These are phyloP conservation scores for Sarcodon aspratus DNA, from an alignment of 768 basidiomycete genomes.

Conservation along the genomic window DNA sequence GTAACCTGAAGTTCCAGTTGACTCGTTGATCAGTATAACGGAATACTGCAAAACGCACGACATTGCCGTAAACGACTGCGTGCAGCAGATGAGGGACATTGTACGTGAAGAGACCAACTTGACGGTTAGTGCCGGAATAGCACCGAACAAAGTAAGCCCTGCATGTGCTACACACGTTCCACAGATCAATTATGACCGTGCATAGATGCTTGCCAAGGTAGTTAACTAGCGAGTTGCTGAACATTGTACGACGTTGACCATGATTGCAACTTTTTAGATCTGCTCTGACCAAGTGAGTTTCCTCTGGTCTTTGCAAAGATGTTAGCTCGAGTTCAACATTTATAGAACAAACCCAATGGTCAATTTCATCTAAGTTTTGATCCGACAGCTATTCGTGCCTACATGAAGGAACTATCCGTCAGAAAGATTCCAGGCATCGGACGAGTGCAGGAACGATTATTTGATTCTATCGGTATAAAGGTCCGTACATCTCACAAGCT, in stretches of 20 bases:
- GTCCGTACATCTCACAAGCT: conserved; percentile 20
- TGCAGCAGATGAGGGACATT: conserved; percentile 59
- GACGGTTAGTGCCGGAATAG: conserved; percentile 92
- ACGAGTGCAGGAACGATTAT: conserved; percentile 76
- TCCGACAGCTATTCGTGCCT: conserved; percentile 47
- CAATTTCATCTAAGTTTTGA: conserved; percentile 74
- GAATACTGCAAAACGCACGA: conserved; percentile 62
- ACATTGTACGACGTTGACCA: conserved; percentile 3
- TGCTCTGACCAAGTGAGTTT: conserved; percentile 74
- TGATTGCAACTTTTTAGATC: conserved; percentile 37
- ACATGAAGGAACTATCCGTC: conserved; percentile 76
- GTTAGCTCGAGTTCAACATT: not conserved
- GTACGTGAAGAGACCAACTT: conserved; percentile 73
- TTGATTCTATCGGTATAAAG: conserved; percentile 83
- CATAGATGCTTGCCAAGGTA: conserved; percentile 86
- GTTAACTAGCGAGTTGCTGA: not conserved
- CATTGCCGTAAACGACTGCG: conserved; percentile 61
- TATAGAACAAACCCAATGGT: conserved; percentile 88
- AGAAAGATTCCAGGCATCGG: conserved; percentile 87
- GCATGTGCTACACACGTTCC: conserved; percentile 4
- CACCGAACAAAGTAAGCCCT: conserved; percentile 75
- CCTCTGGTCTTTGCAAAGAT: not conserved
- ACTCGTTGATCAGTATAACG: conserved; percentile 50
- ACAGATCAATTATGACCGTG: conserved; percentile 5
- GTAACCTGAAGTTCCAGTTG: not conserved